Conservation (phyloP, 371 early-diverging fungal species). For the Mortierella sp. region DNA sequence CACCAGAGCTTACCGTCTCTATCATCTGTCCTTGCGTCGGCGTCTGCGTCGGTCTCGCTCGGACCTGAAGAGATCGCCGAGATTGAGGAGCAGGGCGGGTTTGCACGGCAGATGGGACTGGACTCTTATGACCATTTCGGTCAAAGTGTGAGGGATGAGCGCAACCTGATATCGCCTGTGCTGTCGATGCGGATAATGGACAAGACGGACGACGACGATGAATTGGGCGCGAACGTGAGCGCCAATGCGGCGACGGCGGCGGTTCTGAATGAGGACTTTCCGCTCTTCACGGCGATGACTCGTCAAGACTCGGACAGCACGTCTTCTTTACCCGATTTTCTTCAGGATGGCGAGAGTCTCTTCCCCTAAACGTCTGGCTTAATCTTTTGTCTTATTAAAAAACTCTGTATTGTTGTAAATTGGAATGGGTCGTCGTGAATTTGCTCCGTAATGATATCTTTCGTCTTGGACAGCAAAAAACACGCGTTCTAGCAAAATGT, state of each 20-base stretch:
- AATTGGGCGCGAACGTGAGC: background rate
- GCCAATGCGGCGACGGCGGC: conserved; percentile 23
- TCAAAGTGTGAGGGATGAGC: background rate
- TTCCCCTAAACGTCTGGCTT: background rate
- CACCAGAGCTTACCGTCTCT: background rate
- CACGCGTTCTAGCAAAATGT: background rate
- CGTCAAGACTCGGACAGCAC: background rate
- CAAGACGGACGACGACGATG: background rate
- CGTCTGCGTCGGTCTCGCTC: conserved; percentile 4
- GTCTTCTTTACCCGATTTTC: background rate
- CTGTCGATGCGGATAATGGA: conserved; percentile 29
- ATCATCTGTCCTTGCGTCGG: background rate
- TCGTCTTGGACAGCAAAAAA: background rate
- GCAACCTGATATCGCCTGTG: conserved; percentile 28
- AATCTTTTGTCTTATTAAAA: background rate
- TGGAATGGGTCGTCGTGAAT: too few species aligned
- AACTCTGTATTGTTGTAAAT: too few species aligned
- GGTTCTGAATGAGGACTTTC: background rate
- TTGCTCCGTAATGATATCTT: too few species aligned
- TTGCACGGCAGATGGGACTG: conserved; percentile 48
- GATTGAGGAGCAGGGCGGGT: conserved; percentile 15
- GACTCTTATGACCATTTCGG: conserved; percentile 24
- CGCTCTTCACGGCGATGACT: background rate
- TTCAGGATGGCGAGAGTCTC: background rate
- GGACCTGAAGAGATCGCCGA: background rate